phyloP scores from a whole-genome alignment of 768 basidiomycete species.

The Tulasnella calospora region DNA sequence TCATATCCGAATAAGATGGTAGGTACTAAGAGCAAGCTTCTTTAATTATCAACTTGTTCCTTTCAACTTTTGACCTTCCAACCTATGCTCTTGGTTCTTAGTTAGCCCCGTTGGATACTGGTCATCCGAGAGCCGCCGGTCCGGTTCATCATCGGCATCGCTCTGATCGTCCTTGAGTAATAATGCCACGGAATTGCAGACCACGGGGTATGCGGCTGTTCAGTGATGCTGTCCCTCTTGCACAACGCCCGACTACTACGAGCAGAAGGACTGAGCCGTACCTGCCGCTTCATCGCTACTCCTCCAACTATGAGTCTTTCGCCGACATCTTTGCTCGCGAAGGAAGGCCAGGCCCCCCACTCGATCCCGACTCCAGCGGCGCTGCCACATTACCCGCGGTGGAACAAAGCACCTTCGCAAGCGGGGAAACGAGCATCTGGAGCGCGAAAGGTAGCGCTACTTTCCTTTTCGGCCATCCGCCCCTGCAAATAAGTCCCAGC shows the following conservation, averaged over 20 bases:
- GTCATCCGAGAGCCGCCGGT: not conserved
- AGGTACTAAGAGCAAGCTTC: not conserved
- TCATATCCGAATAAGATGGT: not conserved
- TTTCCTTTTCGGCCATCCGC: not conserved
- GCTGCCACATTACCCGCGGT: not conserved
- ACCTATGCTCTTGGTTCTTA: not conserved
- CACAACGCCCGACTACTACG: not conserved
- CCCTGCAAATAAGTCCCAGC: not conserved
- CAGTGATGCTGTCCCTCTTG: conserved; percentile 5
- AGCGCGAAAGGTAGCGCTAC: not conserved
- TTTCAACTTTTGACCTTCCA: not conserved
- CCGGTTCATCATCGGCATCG: not conserved
- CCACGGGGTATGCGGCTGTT: not conserved
- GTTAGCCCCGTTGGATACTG: not conserved
- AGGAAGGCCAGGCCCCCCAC: not conserved
- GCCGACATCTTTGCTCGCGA: conserved; percentile 1
- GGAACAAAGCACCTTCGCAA: not conserved
- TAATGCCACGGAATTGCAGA: not conserved
- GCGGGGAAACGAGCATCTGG: not conserved
- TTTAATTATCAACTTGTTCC: not conserved
- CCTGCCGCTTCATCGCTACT: conserved; percentile 5
- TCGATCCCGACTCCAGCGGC: not conserved
- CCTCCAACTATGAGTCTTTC: not conserved
- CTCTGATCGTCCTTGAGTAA: not conserved
- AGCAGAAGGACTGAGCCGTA: not conserved